Conservation (phyloP, 495 filamentous ascomycete genomes). For the Staphylotrichum tortipilum region DNA sequence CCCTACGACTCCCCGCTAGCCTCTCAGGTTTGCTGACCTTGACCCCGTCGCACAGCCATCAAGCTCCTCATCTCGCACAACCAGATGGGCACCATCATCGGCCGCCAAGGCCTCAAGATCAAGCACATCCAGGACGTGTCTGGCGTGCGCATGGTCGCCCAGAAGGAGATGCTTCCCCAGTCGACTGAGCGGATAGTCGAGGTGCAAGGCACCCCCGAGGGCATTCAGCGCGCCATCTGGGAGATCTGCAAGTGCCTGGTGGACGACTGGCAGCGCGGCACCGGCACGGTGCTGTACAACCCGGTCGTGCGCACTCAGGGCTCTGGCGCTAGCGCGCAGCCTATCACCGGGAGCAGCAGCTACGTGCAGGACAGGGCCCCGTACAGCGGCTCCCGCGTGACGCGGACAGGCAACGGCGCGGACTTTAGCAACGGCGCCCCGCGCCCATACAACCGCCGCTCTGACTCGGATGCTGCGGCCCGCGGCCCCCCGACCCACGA, state of each 20-base stretch:
- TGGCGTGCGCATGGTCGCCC: constrained; percentile 95
- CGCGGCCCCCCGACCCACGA: constrained; percentile 72
- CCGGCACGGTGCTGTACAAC: constrained; percentile 94
- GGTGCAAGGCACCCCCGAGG: constrained; percentile 84
- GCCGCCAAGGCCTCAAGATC: constrained; percentile 91
- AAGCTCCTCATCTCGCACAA: constrained; percentile 98
- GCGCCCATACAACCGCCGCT: constrained; percentile 62
- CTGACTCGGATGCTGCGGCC: constrained; percentile 67
- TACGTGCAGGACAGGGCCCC: constrained; percentile 34
- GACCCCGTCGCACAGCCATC: constrained; percentile 65
- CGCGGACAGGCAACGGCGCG: constrained; percentile 92
- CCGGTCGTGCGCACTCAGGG: constrained; percentile 78
- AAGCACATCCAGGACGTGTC: constrained; percentile 98
- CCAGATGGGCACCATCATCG: constrained; percentile 99
- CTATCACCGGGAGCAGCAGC: constrained; percentile 25
- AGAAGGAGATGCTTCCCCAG: constrained; percentile 98
- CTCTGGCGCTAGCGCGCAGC: constrained; percentile 42
- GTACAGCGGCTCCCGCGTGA: constrained; percentile 61
- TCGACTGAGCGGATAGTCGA: constrained; percentile 99
- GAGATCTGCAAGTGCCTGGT: constrained; percentile 98
- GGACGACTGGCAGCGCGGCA: constrained; percentile 94
- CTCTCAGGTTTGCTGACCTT: no score
- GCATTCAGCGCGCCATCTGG: constrained; percentile 92
- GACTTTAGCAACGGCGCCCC: constrained; percentile 82
- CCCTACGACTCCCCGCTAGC: no score